Evolutionary conservation across 768 basidiomycete genomes (phyloP).

Genomic region (Hypholoma sublateritium): DNA sequence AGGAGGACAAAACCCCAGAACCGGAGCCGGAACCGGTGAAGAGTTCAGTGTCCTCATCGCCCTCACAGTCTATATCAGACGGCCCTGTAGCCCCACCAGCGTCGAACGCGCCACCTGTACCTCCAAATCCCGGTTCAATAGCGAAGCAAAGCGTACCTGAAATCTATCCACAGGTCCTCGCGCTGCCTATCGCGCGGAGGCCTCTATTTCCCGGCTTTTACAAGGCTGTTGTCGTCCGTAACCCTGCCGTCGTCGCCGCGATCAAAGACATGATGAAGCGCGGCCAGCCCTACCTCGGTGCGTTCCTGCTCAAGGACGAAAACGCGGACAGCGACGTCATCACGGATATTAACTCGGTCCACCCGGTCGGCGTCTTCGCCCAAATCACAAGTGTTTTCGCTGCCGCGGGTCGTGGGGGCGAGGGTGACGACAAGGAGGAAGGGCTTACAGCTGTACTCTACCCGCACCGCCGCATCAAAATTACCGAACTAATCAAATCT

Average conservation of each 20-base stretch:
- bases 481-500: constrained; percentile 82
- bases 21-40: constrained; percentile 10
- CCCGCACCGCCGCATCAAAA: constrained; percentile 87
- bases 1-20: constrained; percentile 11
- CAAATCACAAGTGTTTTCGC: constrained; percentile 95
- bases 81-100: constrained; percentile 16
- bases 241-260: constrained; percentile 87
- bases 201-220: constrained; percentile 98
- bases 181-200: constrained; percentile 91
- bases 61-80: constrained; percentile 16
- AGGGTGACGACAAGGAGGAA: constrained; percentile 64
- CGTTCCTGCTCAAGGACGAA: constrained; percentile 94
- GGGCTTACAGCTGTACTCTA: constrained; percentile 94
- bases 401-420: constrained; percentile 52
- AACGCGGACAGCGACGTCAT: constrained; percentile 92
- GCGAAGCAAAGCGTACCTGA: constrained; percentile 89
- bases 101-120: constrained; percentile 20
- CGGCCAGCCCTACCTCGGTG: constrained; percentile 96
- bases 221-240: constrained; percentile 93
- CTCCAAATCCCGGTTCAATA: constrained; percentile 50
- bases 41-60: constrained; percentile 17
- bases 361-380: constrained; percentile 93
- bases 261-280: constrained; percentile 97
- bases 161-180: constrained; percentile 90
- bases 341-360: constrained; percentile 82